These are phyloP conservation scores for Penicillium parvum DNA, from an alignment of 495 filamentous ascomycete genomes.

Conservation along the genomic window DNA sequence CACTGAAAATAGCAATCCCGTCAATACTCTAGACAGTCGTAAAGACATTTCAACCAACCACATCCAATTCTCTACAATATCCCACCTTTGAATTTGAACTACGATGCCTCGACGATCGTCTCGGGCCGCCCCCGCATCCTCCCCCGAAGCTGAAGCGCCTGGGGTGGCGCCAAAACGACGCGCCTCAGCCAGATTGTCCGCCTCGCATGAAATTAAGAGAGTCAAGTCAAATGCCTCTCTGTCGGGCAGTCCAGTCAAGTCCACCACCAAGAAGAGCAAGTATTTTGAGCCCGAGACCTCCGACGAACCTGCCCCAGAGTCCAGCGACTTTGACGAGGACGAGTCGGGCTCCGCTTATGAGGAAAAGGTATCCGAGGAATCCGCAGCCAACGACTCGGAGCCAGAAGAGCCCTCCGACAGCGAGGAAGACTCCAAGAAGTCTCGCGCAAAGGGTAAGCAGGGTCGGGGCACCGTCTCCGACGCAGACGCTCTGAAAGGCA, in stretches of 20 bases:
- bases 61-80: too few species aligned
- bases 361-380: slow-evolving; percentile 11
- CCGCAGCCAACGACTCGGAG: slow-evolving; percentile 17
- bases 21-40: too few species aligned
- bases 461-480: slow-evolving; percentile 1
- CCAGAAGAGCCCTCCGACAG: slow-evolving; percentile 16
- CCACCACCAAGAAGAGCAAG: slow-evolving; percentile 54
- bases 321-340: slow-evolving; percentile 17
- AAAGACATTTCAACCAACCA: background rate
- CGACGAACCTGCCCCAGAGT: slow-evolving; percentile 27
- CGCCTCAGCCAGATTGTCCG: slow-evolving; percentile 32
- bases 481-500: slow-evolving; percentile 28
- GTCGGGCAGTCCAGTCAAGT: slow-evolving; percentile 26
- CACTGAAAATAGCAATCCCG: too few species aligned
- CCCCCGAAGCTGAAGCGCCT: slow-evolving; percentile 36
- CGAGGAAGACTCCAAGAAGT: slow-evolving; percentile 18
- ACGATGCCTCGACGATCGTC: slow-evolving; percentile 42
- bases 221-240: slow-evolving; percentile 43
- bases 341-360: slow-evolving; percentile 29
- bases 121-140: slow-evolving; percentile 34
- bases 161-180: slow-evolving; percentile 38
- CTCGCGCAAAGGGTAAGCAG: slow-evolving; percentile 14
- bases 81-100: background rate
- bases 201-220: slow-evolving; percentile 34
- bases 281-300: slow-evolving; percentile 48